phyloP scores from a whole-genome alignment of 2,329 filamentous ascomycete species.

The Sodiomyces alkalinus region DNA sequence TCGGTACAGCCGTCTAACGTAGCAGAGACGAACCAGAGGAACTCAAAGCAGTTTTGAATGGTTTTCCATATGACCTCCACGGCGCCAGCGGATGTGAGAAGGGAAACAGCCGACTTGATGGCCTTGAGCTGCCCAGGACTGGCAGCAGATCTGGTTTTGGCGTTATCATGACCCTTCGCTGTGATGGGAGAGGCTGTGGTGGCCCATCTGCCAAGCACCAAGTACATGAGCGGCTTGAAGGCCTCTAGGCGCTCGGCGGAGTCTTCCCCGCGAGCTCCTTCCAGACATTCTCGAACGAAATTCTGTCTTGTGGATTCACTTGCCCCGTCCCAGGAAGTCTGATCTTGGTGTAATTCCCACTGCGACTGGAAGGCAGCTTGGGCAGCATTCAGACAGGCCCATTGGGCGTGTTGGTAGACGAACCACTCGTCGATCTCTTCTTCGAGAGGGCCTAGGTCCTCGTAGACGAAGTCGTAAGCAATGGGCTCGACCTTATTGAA shows the following conservation, averaged over 20 bases:
- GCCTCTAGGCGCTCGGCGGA: slow-evolving; percentile 32
- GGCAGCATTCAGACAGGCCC: slow-evolving; percentile 59
- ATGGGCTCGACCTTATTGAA: slow-evolving; percentile 53
- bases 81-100: slow-evolving; percentile 35
- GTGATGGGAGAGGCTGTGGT: slow-evolving; percentile 41
- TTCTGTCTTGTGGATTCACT: slow-evolving; percentile 35
- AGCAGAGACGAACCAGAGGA: slow-evolving; percentile 29
- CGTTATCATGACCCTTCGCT: slow-evolving; percentile 21
- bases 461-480: slow-evolving; percentile 76
- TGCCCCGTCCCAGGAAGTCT: slow-evolving; percentile 50
- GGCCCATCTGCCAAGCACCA: slow-evolving; percentile 56
- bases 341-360: slow-evolving; percentile 42
- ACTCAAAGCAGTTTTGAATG: slow-evolving; percentile 32
- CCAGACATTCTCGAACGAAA: slow-evolving; percentile 42
- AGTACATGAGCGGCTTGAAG: slow-evolving; percentile 42
- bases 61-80: slow-evolving; percentile 35
- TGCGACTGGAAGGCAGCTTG: slow-evolving; percentile 63
- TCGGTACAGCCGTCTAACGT: too few species aligned
- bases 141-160: slow-evolving; percentile 27
- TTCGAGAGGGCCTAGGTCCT: slow-evolving; percentile 56
- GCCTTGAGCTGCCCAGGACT: slow-evolving; percentile 41
- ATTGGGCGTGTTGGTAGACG: slow-evolving; percentile 76
- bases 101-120: slow-evolving; percentile 38
- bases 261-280: slow-evolving; percentile 27
- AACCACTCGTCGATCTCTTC: slow-evolving; percentile 98